Base-by-base conservation (phyloP, 2,329 filamentous ascomycete species). In the Stachybotrys elegans region DNA sequence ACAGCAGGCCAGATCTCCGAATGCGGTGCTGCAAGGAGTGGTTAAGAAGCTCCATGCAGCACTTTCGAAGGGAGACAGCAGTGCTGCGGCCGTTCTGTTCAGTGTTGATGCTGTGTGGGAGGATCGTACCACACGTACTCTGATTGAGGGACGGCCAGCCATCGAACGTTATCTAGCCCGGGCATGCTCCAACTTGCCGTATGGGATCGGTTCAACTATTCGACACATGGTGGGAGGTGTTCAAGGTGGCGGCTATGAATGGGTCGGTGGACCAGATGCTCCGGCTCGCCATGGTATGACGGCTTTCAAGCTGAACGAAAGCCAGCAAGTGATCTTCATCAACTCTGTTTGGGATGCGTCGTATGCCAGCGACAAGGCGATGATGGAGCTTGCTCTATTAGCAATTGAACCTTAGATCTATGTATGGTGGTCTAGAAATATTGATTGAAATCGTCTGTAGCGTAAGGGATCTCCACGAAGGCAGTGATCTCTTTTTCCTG, bases 271-370 rank as follows among this genome's bases (percentile, higher is more conserved):
- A 4, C 20, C 29, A 17, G 29, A 22, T 43, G 41, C 31, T 43
- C 29, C 31, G n/a, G 9, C 41, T 43, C 41, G 41, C 16, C 41
- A 43, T 43, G 41, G 41, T 13, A 43, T 43, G 29, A 43, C 31
- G 20, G 41, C 41, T 43, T 31, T 43, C 41, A 43, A 43, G 31
- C 41, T 43, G 4, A 22, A 43, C 41, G 31, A 43, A 19, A 25
- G 25, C 25, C 29, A 31, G 17, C 14, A 12, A 21, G 37, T 43
- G 16, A 43, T 17, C 14, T 37, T 35, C 29, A 37, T 43, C 31
- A 43, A 31, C 41, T 9, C 41, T 16, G 6, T 43, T 23, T 43
- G 41, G 29, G 41, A 36, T 43, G 29, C 41, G 20, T 43, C 41
- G 17, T 43, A 43, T 21, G 31, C 31, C 31, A 43, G 41, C 20